These are phyloP conservation scores for Diaporthe ilicicola DNA, from an alignment of 2,329 filamentous ascomycete species.

Conservation along the genomic window DNA sequence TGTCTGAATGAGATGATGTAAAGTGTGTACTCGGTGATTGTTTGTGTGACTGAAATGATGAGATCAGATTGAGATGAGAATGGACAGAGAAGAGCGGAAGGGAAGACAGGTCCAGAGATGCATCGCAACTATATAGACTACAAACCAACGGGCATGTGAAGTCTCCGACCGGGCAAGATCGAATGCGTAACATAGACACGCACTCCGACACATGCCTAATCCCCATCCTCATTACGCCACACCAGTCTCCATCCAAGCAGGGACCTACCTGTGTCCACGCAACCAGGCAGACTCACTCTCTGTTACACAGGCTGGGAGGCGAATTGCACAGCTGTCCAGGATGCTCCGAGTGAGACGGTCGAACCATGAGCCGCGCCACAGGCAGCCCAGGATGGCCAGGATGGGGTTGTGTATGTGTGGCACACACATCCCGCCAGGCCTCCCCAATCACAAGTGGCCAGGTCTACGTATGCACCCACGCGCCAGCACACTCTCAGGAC, in stretches of 20 bases:
- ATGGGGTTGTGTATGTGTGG: too few relatives aligned
- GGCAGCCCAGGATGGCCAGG: neutral
- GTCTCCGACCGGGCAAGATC: neutral
- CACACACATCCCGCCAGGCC: conserved; percentile 3
- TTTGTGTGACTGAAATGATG: neutral
- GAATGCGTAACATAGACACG: conserved; percentile 21
- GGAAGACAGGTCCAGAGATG: neutral
- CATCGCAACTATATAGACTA: conserved; percentile 26
- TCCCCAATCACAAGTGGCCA: conserved; percentile 5
- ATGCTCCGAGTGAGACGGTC: conserved; percentile 1
- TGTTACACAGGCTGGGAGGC: conserved; percentile 6
- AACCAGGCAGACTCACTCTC: conserved; percentile 16
- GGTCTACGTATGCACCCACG: conserved; percentile 19
- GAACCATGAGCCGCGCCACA: conserved; percentile 23
- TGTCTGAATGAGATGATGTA: conserved; percentile 1
- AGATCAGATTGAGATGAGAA: neutral
- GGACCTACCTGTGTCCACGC: neutral
- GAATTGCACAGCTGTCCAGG: neutral
- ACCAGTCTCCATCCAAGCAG: conserved; percentile 14
- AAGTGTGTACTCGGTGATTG: neutral
- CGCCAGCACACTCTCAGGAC: neutral
- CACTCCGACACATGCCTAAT: conserved; percentile 22
- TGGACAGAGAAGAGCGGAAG: neutral
- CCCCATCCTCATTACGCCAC: neutral
- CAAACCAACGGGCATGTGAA: conserved; percentile 2